Percentiles rank a stretch among this genome's conserved stretches.
phyloP scores from a whole-genome alignment of 345 rosid genomes.

The Acer negundo region DNA sequence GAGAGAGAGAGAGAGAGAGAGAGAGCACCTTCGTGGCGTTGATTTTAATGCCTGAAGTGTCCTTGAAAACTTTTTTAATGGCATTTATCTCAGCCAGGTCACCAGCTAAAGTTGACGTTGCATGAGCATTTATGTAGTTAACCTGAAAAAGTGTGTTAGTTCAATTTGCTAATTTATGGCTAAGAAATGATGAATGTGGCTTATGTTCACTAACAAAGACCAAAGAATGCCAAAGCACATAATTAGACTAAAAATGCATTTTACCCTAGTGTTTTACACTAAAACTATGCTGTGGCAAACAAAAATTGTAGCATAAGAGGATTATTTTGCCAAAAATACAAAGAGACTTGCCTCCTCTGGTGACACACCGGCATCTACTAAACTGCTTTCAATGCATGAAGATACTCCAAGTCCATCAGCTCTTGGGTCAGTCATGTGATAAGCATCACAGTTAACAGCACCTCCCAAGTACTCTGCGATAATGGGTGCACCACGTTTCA shows the following conservation, averaged over 20 bases:
- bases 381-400: constrained; percentile 90
- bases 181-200: not conserved
- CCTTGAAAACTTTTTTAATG: constrained; percentile 88
- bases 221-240: not conserved
- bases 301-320: not conserved
- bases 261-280: not conserved
- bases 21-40: constrained; percentile 89
- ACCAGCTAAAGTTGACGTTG: constrained; percentile 97
- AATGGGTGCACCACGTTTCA: constrained; percentile 94
- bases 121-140: constrained; percentile 96
- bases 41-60: constrained; percentile 80
- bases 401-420: constrained; percentile 99
- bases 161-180: constrained; percentile 9
- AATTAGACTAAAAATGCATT: not conserved
- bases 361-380: constrained; percentile 98
- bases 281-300: not conserved
- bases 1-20: not conserved
- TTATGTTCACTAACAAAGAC: not conserved
- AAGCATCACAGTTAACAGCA: constrained; percentile 97
- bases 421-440: constrained; percentile 99
- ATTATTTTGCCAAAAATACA: not conserved
- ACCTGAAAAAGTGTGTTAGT: constrained; percentile 47
- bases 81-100: constrained; percentile 99
- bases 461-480: constrained; percentile 98
- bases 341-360: constrained; percentile 73